Evolutionary conservation across 805 yeast species (phyloP), one percentile per base, ranked within the genome.

Genomic region (Metschnikowia gelsemii): DNA sequence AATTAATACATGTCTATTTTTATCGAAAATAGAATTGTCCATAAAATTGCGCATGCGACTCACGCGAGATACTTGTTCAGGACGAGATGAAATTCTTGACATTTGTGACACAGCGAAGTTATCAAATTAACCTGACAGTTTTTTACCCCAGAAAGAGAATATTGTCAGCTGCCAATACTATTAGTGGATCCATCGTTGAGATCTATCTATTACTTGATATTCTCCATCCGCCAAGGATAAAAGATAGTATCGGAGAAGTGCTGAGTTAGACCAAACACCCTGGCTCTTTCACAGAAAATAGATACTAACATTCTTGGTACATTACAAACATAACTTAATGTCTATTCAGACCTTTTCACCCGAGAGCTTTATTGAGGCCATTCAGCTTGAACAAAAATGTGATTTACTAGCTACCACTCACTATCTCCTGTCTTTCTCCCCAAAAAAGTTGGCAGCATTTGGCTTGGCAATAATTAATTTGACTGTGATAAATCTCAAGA

Each of bases 381-480:
- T 70, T 9, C 55, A 59, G 18, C 38, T 63, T 18, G 75, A 70
- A 40, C 72, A 67, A 49, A 47, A 55, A 39, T 58, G 65, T 11
- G 75, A 70, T 42, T 45, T 62, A 16, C 55, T 56, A 18, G 52
- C 55, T 18, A 66, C 73, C 6, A 56, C 66, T 34, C 42, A 57
- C 3, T 67, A 63, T 36, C 56, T 70, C 17, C 53, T 53, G 31
- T 29, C 57, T 4, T 66, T 64, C 42, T 50, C 91, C 1, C 79
- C 89, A 1, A 82, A 83, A 56, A 72, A 73, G 41, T 68, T 91
- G n/a, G 84, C 84, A 0, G 63, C 68, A 8, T 71, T 77, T 38
- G 97, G 96, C 0, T 66, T 86, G 19, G 97, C 97, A 0, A 68
- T 87, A 4, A 59, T 80, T 35, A 86, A 89, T 59, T 66, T 91